Percentiles rank a stretch among this genome's conserved stretches.
Conservation (phyloP, 1,284 basidiomycete species). For the Moniliophthora roreri region DNA sequence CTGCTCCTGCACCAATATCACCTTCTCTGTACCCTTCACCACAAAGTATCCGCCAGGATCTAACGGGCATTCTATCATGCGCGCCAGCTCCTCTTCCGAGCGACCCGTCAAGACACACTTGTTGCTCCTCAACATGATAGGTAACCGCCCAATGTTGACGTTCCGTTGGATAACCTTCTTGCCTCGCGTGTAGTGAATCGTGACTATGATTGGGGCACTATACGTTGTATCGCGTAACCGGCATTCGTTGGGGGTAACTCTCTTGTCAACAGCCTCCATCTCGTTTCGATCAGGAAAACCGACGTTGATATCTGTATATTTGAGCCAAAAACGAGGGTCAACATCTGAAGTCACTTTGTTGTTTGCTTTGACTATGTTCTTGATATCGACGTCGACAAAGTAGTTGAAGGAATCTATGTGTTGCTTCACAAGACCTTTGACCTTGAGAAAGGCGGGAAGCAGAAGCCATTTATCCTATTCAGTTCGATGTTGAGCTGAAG, state of each 20-base stretch:
- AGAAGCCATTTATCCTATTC: slow-evolving; percentile 95
- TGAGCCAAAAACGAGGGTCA: slow-evolving; percentile 96
- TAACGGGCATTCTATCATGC: slow-evolving; percentile 95
- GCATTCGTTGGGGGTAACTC: slow-evolving; percentile 96
- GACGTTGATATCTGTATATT: slow-evolving; percentile 94
- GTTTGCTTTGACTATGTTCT: slow-evolving; percentile 95
- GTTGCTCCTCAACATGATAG: slow-evolving; percentile 96
- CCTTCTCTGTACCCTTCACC: slow-evolving; percentile 99
- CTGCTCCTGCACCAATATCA: slow-evolving; percentile 99
- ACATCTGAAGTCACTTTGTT: slow-evolving; percentile 94
- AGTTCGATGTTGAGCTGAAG: slow-evolving; percentile 1
- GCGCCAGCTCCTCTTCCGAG: slow-evolving; percentile 80
- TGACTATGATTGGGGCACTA: slow-evolving; percentile 91
- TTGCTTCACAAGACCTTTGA: slow-evolving; percentile 98
- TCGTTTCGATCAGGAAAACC: slow-evolving; percentile 91
- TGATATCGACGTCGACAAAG: slow-evolving; percentile 96
- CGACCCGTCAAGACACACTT: slow-evolving; percentile 88
- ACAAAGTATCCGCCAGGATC: slow-evolving; percentile 99
- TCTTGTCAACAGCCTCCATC: slow-evolving; percentile 75
- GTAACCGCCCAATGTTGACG: slow-evolving; percentile 89
- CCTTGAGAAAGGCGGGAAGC: slow-evolving; percentile 91
- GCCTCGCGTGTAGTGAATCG: slow-evolving; percentile 94
- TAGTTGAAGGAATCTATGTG: slow-evolving; percentile 99
- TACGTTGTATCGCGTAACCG: slow-evolving; percentile 96
- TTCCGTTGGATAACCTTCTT: slow-evolving; percentile 87